Conservation (phyloP, 2,329 filamentous ascomycete genomes). For the Ophiognomonia clavigignenti-juglandacearum region DNA sequence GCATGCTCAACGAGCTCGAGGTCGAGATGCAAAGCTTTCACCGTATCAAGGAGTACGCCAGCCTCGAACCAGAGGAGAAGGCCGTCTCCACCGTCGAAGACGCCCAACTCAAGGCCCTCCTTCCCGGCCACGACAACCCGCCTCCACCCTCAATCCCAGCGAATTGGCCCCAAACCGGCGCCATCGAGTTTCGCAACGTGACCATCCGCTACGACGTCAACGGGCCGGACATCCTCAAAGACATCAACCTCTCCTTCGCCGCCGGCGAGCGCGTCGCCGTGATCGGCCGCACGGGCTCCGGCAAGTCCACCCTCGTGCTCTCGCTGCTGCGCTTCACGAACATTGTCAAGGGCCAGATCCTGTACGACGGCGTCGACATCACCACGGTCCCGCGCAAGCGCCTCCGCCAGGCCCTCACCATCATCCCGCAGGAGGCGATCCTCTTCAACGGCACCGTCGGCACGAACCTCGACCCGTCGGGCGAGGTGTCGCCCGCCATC, state of each 20-base stretch:
- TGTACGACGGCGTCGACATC: constrained; percentile 32
- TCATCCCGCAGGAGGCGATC: constrained; percentile 36
- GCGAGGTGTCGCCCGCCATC: constrained; percentile 45
- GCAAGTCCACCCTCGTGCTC: constrained; percentile 53
- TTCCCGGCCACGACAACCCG: constrained; percentile 7
- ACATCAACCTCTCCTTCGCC: constrained; percentile 22
- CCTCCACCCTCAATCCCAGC: constrained; percentile 15
- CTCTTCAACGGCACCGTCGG: constrained; percentile 33
- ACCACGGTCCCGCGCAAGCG: constrained; percentile 25
- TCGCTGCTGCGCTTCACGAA: constrained; percentile 32
- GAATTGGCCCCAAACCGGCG: constrained; percentile 23
- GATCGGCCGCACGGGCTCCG: constrained; percentile 62
- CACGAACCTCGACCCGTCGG: constrained; percentile 61
- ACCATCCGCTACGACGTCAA: constrained; percentile 23
- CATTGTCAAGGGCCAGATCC: constrained; percentile 26
- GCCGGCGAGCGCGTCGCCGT: constrained; percentile 62
- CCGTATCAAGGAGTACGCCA: constrained; percentile 26
- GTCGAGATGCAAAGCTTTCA: constrained; percentile 48
- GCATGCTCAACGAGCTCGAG: constrained; percentile 51
- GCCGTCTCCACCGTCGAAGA: constrained; percentile 6
- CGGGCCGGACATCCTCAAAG: constrained; percentile 24
- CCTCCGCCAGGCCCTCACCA: constrained; percentile 31
- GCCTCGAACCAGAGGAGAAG: constrained; percentile 24
- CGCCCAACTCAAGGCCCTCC: background rate
- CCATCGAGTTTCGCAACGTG: constrained; percentile 24